A percentile compares a stretch with the other conserved stretches of the same genome.
Evolutionary conservation across 768 basidiomycete species (phyloP).

Genomic region (Leccinellum luteum): DNA sequence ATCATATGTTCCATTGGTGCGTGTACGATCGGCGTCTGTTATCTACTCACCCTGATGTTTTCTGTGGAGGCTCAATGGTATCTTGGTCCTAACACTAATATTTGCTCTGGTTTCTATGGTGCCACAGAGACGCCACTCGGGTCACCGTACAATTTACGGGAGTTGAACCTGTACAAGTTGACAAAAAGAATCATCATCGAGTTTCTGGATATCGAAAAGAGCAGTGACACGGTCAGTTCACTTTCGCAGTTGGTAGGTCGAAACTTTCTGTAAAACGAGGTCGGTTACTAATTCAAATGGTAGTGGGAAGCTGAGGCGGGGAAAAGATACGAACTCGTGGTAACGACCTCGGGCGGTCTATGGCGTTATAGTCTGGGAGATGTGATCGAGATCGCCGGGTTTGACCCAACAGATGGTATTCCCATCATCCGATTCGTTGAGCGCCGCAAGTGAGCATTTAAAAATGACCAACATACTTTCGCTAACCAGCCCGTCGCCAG

Average conservation of each 20-base stretch:
- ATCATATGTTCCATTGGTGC: too few relatives aligned
- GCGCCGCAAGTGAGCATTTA: neutral
- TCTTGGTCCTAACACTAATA: neutral
- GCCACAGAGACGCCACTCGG: too few relatives aligned
- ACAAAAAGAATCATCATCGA: too few relatives aligned
- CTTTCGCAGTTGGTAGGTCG: too few relatives aligned
- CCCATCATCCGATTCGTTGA: neutral
- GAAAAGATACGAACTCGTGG: neutral
- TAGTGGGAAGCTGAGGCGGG: neutral
- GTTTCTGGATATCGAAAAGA: too few relatives aligned
- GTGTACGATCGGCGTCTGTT: too few relatives aligned
- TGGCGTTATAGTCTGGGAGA: neutral
- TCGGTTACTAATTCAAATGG: too few relatives aligned
- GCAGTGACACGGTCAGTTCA: too few relatives aligned
- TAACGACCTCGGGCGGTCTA: neutral
- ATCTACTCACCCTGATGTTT: neutral
- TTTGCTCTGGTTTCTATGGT: neutral
- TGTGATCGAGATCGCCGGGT: neutral
- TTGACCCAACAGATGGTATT: neutral
- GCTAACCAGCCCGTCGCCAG: neutral
- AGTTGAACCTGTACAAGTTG: too few relatives aligned
- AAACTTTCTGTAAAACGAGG: too few relatives aligned
- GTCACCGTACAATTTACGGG: too few relatives aligned
- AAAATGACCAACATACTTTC: too few relatives aligned
- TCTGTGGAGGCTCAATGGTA: slow-evolving; percentile 9